phyloP scores from a whole-genome alignment of 1,284 basidiomycete genomes.

The Tilletia indica region DNA sequence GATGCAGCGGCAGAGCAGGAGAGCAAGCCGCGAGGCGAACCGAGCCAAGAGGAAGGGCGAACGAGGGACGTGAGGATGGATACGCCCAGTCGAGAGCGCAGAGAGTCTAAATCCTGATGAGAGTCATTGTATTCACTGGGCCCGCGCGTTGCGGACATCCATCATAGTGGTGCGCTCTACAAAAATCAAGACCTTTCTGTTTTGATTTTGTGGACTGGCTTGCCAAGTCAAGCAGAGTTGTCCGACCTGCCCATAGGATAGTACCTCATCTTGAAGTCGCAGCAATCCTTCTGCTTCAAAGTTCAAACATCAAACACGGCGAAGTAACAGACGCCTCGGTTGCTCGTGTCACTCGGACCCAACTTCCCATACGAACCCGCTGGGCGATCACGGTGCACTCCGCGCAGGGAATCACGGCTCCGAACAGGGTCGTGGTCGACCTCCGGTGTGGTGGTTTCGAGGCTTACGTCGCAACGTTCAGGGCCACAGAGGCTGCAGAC shows the following conservation, averaged over 20 bases:
- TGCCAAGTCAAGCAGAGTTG: background rate
- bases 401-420: background rate
- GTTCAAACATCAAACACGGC: background rate
- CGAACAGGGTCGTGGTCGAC: background rate
- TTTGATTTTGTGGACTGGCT: background rate
- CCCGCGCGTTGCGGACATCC: too few species aligned
- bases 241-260: background rate
- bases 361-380: background rate
- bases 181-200: too few species aligned
- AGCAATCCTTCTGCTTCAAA: background rate
- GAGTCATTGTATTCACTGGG: too few species aligned
- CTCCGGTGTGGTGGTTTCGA: background rate
- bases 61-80: too few species aligned
- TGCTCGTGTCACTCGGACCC: background rate
- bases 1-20: too few species aligned
- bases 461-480: background rate
- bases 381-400: background rate
- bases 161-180: too few species aligned
- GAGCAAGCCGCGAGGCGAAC: too few species aligned
- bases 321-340: too few species aligned
- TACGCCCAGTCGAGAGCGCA: too few species aligned
- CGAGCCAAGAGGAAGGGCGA: too few species aligned
- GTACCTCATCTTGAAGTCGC: background rate
- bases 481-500: background rate
- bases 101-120: too few species aligned